Evolutionary conservation across 257 asterid species (phyloP).

Genomic region (Henckelia pumila): DNA sequence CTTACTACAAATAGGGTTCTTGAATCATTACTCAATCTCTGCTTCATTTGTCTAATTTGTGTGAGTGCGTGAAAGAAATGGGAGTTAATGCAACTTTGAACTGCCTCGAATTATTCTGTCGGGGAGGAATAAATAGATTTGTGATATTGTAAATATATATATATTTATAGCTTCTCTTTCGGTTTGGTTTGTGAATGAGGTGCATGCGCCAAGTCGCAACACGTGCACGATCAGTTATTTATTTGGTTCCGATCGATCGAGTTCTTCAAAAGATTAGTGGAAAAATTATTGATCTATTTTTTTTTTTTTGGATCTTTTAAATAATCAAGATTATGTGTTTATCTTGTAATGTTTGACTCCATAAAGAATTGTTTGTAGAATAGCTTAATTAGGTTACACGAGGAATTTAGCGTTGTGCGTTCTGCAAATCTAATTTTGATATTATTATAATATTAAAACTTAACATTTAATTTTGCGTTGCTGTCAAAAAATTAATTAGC

Average conservation of each 20-base stretch:
- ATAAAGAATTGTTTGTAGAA: too few relatives aligned
- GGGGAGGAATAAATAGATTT: neutral
- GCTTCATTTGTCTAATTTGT: neutral
- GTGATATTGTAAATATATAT: slow-evolving; percentile 19
- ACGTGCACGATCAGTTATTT: neutral
- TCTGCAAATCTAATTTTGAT: too few relatives aligned
- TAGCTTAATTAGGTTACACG: too few relatives aligned
- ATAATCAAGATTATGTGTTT: neutral
- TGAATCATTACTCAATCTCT: neutral
- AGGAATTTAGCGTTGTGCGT: too few relatives aligned
- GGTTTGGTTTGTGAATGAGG: neutral
- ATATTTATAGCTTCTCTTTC: neutral
- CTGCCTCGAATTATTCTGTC: slow-evolving; percentile 10
- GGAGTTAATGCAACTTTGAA: slow-evolving; percentile 3
- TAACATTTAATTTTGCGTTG: too few relatives aligned
- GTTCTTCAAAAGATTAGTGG: too few relatives aligned
- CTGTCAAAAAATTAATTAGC: too few relatives aligned
- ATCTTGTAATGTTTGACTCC: too few relatives aligned
- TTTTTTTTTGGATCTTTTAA: too few relatives aligned
- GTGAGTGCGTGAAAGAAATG: neutral
- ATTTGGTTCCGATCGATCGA: too few relatives aligned
- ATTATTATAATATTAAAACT: too few relatives aligned
- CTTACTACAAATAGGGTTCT: slow-evolving; percentile 15
- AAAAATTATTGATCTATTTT: too few relatives aligned
- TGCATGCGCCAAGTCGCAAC: neutral